These are phyloP conservation scores for Colletotrichum tamarilloi DNA, from an alignment of 2,329 filamentous ascomycete species.

Conservation along the genomic window DNA sequence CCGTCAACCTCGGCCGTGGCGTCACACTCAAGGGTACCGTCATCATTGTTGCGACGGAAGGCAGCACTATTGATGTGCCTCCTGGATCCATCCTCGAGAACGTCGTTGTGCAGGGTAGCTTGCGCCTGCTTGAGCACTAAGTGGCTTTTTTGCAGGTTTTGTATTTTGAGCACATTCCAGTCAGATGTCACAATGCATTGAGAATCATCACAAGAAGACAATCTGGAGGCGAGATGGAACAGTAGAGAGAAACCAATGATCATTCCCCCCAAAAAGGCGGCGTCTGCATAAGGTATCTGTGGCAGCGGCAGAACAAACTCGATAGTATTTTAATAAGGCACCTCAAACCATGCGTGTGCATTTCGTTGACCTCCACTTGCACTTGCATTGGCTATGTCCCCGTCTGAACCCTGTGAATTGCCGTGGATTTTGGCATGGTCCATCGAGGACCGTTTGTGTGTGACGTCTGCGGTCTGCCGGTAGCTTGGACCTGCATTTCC, in stretches of 20 bases:
- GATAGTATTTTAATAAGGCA: conserved; percentile 33
- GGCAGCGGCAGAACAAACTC: conserved; percentile 17
- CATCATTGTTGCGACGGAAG: conserved; percentile 98
- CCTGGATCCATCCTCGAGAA: conserved; percentile 98
- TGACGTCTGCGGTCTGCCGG: not conserved
- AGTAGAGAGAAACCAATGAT: conserved; percentile 27
- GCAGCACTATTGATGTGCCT: conserved; percentile 96
- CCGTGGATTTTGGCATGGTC: not conserved
- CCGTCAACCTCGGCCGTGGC: conserved; percentile 94
- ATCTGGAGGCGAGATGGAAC: conserved; percentile 20
- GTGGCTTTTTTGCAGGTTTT: conserved; percentile 19
- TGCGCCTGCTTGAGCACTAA: conserved; percentile 78
- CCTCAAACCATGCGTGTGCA: conserved; percentile 6
- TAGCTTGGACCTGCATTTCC: conserved; percentile 13
- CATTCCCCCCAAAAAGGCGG: conserved; percentile 11
- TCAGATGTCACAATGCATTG: conserved; percentile 9
- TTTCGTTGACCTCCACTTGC: not conserved
- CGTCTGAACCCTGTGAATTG: not conserved
- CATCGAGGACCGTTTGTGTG: not conserved
- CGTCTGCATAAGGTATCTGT: conserved; percentile 10
- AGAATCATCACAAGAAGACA: conserved; percentile 16
- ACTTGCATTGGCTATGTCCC: not conserved
- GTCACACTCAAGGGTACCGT: conserved; percentile 98
- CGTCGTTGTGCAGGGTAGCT: conserved; percentile 97
- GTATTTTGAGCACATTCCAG: conserved; percentile 30